Base-by-base conservation (phyloP, 116 monocot genomes). In the Dioscorea cayenensis region DNA sequence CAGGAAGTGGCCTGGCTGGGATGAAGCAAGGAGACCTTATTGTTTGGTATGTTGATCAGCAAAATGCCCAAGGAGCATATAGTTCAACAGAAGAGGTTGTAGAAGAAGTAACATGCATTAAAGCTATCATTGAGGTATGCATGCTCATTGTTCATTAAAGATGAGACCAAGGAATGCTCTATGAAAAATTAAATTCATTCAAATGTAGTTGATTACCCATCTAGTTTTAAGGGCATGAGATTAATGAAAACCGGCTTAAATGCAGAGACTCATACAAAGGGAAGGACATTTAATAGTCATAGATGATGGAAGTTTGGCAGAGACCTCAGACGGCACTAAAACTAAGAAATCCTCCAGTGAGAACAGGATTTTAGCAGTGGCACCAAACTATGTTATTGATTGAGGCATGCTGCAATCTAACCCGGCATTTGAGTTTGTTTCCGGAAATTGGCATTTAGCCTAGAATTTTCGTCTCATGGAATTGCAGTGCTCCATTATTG, bases 271-370 rank as follows among this genome's bases (percentile, higher is more conserved):
- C 64, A 91, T 99, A 73, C 83, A 91, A 63, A 94, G 88, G 69
- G 99, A 99, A 72, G 94, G 99, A 16, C 91, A 91, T 87, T 85
- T 99, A n/a, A 85, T 99, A 32, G 91, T 99, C 52, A 84, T 99
- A 64, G 94, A 94, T 71, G 94, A 99, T 66, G 95, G 95, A 14
- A 67, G 68, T 19, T 74, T 73, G 67, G 61, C 76, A 18, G 69
- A 70, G 22, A 78, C 77, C 5, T 64, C 68, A 1, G 93, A 82
- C 12, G 84, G 50, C 0, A 72, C 72, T 52, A 84, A 78, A 64
- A 72, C 63, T 66, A 68, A 69, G 36, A 77, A 83, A 77, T 82
- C 87, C 17, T 71, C 85, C 9, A 79, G 79, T 23, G 91, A 99
- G 73, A 89, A 81, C 49, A 71, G 94, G 66, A 87, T 94, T 62